A percentile compares a stretch with the other conserved stretches of the same genome.
These are phyloP conservation scores for Drosera spatulata DNA, from an alignment of 179 eudicot species.

Conservation along the genomic window DNA sequence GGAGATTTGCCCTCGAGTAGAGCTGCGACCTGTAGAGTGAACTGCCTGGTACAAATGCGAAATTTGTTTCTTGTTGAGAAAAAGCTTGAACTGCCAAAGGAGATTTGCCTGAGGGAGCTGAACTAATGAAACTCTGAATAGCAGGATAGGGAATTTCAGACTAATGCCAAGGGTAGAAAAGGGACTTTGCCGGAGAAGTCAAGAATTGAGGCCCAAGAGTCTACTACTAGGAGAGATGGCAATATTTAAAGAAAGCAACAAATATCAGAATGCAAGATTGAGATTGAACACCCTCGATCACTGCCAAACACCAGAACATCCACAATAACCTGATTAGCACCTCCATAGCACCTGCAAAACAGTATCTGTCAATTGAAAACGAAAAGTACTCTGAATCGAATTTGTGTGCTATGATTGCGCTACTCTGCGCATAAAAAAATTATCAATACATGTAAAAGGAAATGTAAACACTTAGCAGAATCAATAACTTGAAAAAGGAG, in stretches of 20 bases:
- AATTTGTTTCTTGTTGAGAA: constrained; percentile 8
- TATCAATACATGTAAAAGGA: too few relatives aligned
- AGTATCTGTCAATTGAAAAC: background rate
- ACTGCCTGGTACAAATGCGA: constrained; percentile 4
- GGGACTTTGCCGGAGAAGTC: constrained; percentile 36
- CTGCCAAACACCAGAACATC: constrained; percentile 20
- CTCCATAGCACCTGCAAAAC: constrained; percentile 35
- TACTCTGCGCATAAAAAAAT: background rate
- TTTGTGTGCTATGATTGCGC: background rate
- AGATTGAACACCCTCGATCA: constrained; percentile 8
- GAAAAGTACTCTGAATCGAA: background rate
- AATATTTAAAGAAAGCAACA: too few relatives aligned
- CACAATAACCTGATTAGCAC: constrained; percentile 18
- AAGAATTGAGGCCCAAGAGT: constrained; percentile 7
- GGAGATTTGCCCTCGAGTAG: constrained; percentile 38
- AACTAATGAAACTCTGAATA: constrained; percentile 3
- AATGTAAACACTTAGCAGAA: too few relatives aligned
- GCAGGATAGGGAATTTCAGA: background rate
- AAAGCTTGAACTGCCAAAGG: constrained; percentile 32
- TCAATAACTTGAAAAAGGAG: too few relatives aligned
- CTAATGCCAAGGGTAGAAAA: constrained; percentile 21
- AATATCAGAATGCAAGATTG: background rate
- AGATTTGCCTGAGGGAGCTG: constrained; percentile 55
- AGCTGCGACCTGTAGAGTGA: constrained; percentile 8
- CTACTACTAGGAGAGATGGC: constrained; percentile 17